phyloP scores from a whole-genome alignment of 371 early-diverging fungal species.

The Syncephalastrum sp. region DNA sequence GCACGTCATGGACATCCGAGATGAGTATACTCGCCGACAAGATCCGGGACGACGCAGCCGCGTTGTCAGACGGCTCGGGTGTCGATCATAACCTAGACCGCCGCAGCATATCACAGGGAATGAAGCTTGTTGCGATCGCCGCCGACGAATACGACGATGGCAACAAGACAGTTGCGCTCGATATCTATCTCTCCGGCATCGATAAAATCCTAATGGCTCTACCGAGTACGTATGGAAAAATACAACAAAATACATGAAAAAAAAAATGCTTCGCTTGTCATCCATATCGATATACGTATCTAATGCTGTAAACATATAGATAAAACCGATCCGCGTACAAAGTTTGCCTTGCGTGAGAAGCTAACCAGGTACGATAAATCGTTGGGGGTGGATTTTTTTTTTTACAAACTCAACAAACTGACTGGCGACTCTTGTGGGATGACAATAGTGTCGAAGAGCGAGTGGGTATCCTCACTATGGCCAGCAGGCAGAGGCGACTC shows the following conservation, averaged over 20 bases:
- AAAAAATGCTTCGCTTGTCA: background rate
- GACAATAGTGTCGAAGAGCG: constrained; percentile 36
- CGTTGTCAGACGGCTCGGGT: constrained; percentile 1
- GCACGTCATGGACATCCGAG: constrained; percentile 41
- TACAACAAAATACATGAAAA: background rate
- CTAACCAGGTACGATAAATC: constrained; percentile 18
- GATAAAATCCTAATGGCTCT: constrained; percentile 53
- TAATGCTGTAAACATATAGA: constrained; percentile 17
- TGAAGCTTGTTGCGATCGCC: constrained; percentile 54
- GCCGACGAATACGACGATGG: constrained; percentile 56
- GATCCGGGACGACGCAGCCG: constrained; percentile 27
- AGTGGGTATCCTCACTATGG: constrained; percentile 36
- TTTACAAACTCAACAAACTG: too few relatives aligned
- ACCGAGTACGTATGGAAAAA: constrained; percentile 39
- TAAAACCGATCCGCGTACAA: constrained; percentile 25
- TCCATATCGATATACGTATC: background rate
- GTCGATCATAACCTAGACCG: constrained; percentile 13
- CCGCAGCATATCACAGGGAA: constrained; percentile 31
- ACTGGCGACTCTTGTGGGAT: constrained; percentile 2
- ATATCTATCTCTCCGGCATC: constrained; percentile 53
- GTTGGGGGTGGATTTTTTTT: background rate
- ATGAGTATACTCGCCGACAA: constrained; percentile 40
- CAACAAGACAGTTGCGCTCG: constrained; percentile 48
- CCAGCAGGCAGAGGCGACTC: constrained; percentile 18
- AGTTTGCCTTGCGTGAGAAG: constrained; percentile 21